These are phyloP conservation scores for Nymphaea thermarum DNA, from an alignment of 164 flowering plant species.

Conservation along the genomic window DNA sequence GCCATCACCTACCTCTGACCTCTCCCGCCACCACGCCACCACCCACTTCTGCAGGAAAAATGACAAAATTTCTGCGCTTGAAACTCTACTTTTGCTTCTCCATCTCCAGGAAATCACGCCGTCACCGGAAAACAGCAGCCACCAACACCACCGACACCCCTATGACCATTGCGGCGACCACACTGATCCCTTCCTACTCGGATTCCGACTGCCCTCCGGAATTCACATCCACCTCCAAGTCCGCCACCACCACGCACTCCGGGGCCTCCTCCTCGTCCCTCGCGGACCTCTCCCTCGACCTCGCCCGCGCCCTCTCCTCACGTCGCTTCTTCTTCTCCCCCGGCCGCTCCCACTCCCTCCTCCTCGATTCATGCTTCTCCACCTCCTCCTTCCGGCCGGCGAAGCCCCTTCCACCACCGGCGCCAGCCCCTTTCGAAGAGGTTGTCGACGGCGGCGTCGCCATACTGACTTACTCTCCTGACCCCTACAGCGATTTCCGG, in stretches of 20 bases:
- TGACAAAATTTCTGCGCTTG: conserved; percentile 11
- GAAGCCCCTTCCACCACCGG: conserved; percentile 12
- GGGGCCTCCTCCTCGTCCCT: background rate
- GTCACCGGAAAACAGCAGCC: too few relatives aligned
- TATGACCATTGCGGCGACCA: background rate
- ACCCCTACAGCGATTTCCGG: conserved; percentile 67
- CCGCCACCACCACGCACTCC: background rate
- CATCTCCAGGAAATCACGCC: background rate
- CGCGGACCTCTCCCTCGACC: background rate
- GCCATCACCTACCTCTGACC: background rate
- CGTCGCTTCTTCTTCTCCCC: background rate
- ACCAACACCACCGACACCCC: too few relatives aligned
- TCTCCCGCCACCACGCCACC: background rate
- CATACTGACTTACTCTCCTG: conserved; percentile 30
- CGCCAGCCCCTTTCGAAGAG: background rate
- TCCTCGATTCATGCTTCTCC: conserved; percentile 11
- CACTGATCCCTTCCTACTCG: background rate
- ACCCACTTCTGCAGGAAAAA: background rate
- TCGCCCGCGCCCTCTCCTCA: background rate
- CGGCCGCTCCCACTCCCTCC: background rate
- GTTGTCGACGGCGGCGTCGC: conserved; percentile 32
- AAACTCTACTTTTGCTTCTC: conserved; percentile 38
- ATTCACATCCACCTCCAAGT: conserved; percentile 4
- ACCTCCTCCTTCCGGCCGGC: conserved; percentile 25
- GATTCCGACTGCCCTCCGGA: background rate